phyloP scores from a whole-genome alignment of 495 filamentous ascomycete genomes.

The Pyronema omphalodes region DNA sequence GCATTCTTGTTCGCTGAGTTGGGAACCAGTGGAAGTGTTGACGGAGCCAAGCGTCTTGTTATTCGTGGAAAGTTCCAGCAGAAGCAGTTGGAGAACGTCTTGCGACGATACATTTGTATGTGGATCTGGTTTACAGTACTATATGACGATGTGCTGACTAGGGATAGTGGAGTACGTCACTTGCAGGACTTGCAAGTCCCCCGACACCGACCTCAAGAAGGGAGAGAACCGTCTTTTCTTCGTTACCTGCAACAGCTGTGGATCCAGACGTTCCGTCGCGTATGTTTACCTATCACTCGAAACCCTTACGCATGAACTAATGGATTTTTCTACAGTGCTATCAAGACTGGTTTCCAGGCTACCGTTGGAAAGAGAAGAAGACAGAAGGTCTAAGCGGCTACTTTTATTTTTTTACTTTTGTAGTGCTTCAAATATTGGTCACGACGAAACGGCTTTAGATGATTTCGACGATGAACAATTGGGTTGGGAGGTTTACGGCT shows the following conservation, averaged over 20 bases:
- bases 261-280: slow-evolving; percentile 74
- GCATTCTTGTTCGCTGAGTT: slow-evolving; percentile 94
- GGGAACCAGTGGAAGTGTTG: slow-evolving; percentile 86
- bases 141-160: slow-evolving; percentile 11
- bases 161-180: slow-evolving; percentile 82
- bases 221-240: slow-evolving; percentile 91
- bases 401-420: neutral
- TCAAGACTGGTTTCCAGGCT: slow-evolving; percentile 99
- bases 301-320: neutral
- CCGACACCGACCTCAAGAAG: slow-evolving; percentile 92
- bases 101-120: slow-evolving; percentile 84
- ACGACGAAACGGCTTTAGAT: too few species aligned
- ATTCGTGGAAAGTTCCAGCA: slow-evolving; percentile 99
- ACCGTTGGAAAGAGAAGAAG: slow-evolving; percentile 86
- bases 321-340: slow-evolving; percentile 34
- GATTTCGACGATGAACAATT: too few species aligned
- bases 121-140: slow-evolving; percentile 3
- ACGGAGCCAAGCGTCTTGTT: slow-evolving; percentile 79
- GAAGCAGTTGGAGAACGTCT: slow-evolving; percentile 91
- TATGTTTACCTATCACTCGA: slow-evolving; percentile 5
- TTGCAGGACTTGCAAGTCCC: slow-evolving; percentile 91
- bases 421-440: too few species aligned
- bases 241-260: slow-evolving; percentile 74
- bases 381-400: slow-evolving; percentile 32
- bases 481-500: too few species aligned